Base-by-base conservation (phyloP, 2,329 filamentous ascomycete genomes). In the Cryphonectria carpinicola region DNA sequence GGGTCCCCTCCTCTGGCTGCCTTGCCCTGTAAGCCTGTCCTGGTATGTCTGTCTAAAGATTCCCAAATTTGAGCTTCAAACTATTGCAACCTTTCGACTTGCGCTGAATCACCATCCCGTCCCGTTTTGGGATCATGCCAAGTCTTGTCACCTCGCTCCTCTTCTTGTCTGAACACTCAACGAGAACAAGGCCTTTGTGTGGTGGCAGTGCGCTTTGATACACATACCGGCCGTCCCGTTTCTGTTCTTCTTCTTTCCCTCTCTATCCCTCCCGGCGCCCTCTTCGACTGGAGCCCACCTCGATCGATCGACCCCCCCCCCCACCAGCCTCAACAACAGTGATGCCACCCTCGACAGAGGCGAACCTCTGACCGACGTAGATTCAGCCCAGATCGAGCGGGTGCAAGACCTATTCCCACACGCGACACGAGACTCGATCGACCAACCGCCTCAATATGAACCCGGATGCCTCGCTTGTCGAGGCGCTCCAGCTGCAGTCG, bases 401-500 rank as follows among this genome's bases (percentile, higher is more conserved):
- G 37, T 56, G 54, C 66, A 43, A 37, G 32, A 46, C 54, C 41
- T 14, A 22, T 46, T 46, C 41, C 43, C 28, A 32, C 28, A 39
- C 39, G n/a, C 28, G 17, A 37, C 22, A 37, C 41, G 28, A 54
- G 41, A 25, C 28, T 39, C 41, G 41, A 11, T 39, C 58, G 56
- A 62, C 10, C 37, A 11, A 32, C 43, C 43, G 58, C 19, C 41
- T 32, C 56, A 68, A 19, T 22, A 68, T 68, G 66, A 58, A 68
- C 1, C 37, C 66, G 35, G 66, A 64, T 32, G 58, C 60, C 14
- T 62, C 58, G 25, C 58, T 68, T 32, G 66, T 64, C 41, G 60
- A 62, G 43, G 43, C 56, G 46, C 49, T 70, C 43, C 71, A 71
- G 49, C 69, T 68, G 46, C 62, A 56, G 54, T n/a, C 62, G 17